Evolutionary conservation across 768 basidiomycete species (phyloP).

Genomic region (Lactarius psammicola): DNA sequence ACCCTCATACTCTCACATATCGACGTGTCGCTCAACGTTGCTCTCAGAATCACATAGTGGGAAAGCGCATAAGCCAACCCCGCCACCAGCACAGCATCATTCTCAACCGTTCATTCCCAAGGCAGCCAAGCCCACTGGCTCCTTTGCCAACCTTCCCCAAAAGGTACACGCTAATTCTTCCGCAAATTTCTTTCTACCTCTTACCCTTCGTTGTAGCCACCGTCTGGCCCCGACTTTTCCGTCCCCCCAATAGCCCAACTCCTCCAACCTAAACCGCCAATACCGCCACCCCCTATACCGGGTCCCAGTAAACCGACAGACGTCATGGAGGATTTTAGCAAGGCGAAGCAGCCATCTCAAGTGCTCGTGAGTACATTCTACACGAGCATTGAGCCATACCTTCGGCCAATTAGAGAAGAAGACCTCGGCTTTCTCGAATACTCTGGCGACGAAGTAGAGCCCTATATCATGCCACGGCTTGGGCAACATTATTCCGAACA

Average conservation of each 20-base stretch:
- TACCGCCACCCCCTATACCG: conserved; percentile 62
- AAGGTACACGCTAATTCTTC: conserved; percentile 44
- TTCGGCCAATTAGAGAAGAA: conserved; percentile 89
- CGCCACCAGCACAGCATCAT: conserved; percentile 38
- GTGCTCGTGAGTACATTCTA: conserved; percentile 76
- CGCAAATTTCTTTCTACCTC: neutral
- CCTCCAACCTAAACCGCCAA: conserved; percentile 59
- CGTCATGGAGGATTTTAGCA: conserved; percentile 87
- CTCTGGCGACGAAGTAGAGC: conserved; percentile 86
- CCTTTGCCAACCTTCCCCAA: conserved; percentile 42
- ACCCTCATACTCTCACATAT: conserved; percentile 13
- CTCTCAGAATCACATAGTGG: conserved; percentile 20
- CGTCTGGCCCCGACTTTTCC: conserved; percentile 58
- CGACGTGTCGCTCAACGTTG: conserved; percentile 15
- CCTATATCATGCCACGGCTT: conserved; percentile 81
- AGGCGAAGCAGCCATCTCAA: conserved; percentile 74
- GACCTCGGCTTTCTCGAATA: conserved; percentile 93
- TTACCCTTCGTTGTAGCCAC: conserved; percentile 30
- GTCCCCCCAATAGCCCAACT: conserved; percentile 51
- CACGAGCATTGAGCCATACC: conserved; percentile 83
- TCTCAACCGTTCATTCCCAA: conserved; percentile 48
- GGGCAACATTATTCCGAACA: conserved; percentile 85
- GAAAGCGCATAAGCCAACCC: conserved; percentile 57
- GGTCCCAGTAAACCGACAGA: conserved; percentile 83
- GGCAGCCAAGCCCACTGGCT: conserved; percentile 51